Percentiles rank a stretch among this genome's conserved stretches.
phyloP scores from a whole-genome alignment of 2,329 filamentous ascomycete genomes.

The Sphaerulina vaccinii region DNA sequence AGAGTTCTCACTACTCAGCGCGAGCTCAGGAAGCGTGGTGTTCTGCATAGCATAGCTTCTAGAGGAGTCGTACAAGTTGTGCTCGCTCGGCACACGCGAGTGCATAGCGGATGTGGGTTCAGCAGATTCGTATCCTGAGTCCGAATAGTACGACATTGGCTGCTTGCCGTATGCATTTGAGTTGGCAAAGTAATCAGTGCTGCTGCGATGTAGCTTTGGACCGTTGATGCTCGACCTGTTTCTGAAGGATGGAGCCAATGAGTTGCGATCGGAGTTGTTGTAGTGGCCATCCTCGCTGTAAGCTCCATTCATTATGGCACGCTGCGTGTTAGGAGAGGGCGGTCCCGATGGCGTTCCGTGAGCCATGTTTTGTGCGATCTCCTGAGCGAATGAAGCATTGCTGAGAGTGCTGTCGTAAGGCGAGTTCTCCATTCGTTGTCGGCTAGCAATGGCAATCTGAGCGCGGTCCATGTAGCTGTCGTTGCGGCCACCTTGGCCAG shows the following conservation, averaged over 20 bases:
- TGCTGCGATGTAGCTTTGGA: slow-evolving; percentile 3
- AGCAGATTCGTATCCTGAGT: slow-evolving; percentile 34
- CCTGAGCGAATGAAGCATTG: slow-evolving; percentile 11
- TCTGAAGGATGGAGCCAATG: slow-evolving; percentile 14
- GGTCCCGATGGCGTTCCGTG: slow-evolving; percentile 3
- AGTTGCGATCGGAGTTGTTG: background rate
- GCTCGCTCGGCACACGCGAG: slow-evolving; percentile 30
- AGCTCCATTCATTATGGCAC: background rate
- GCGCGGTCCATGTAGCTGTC: slow-evolving; percentile 22
- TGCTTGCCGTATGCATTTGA: slow-evolving; percentile 2
- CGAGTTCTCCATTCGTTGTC: slow-evolving; percentile 11
- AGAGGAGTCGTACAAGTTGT: slow-evolving; percentile 13
- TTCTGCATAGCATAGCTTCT: slow-evolving; percentile 16
- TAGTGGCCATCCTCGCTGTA: slow-evolving; percentile 8
- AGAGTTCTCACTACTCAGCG: slow-evolving; percentile 19
- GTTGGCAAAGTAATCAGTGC: slow-evolving; percentile 13
- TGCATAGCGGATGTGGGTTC: slow-evolving; percentile 19
- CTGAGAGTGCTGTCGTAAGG: slow-evolving; percentile 8
- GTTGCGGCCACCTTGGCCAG: slow-evolving; percentile 52
- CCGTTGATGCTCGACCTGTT: background rate
- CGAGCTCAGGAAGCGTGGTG: slow-evolving; percentile 25
- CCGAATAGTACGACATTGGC: slow-evolving; percentile 22
- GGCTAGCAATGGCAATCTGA: slow-evolving; percentile 3
- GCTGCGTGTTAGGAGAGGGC: background rate
- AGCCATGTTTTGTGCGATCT: slow-evolving; percentile 11